These are phyloP conservation scores for Coniosporium tulheliwenetii DNA, from an alignment of 2,329 filamentous ascomycete genomes.

Conservation along the genomic window DNA sequence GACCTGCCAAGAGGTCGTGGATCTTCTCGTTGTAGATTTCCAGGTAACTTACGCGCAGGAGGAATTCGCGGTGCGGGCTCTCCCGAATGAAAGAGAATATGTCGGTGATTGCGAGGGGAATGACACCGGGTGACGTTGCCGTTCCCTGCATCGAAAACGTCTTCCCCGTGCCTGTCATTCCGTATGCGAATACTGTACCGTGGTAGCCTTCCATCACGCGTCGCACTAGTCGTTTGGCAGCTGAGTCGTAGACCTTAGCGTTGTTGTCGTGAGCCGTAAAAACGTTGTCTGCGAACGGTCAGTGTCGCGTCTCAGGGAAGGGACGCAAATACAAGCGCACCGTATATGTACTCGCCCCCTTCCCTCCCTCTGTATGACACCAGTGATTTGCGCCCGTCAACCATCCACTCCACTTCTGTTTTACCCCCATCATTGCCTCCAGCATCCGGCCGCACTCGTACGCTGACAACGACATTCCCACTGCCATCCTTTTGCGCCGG, in stretches of 20 bases:
- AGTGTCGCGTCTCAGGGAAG: neutral
- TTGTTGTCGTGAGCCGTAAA: constrained; percentile 92
- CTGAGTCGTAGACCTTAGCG: constrained; percentile 83
- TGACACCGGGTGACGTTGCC: constrained; percentile 86
- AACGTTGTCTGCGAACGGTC: constrained; percentile 60
- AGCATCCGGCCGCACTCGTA: constrained; percentile 76
- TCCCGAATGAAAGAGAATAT: constrained; percentile 99
- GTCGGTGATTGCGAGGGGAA: constrained; percentile 91
- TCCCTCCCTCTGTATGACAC: constrained; percentile 79
- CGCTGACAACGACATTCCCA: constrained; percentile 91
- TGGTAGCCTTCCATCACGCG: constrained; percentile 99
- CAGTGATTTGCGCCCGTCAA: constrained; percentile 69
- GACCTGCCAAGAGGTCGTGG: constrained; percentile 68
- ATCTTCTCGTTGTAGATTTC: constrained; percentile 99
- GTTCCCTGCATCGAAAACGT: constrained; percentile 99
- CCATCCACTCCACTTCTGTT: constrained; percentile 74
- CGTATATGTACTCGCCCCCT: constrained; percentile 83
- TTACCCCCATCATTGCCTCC: constrained; percentile 43
- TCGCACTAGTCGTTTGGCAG: constrained; percentile 82
- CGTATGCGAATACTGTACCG: constrained; percentile 95
- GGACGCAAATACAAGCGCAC: constrained; percentile 32
- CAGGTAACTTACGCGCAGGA: constrained; percentile 90
- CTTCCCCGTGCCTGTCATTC: constrained; percentile 97
- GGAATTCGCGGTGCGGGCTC: constrained; percentile 83
- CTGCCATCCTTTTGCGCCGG: constrained; percentile 52